Evolutionary conservation across 2,329 filamentous ascomycete genomes (phyloP).

Genomic region (Neonectria ditissima): DNA sequence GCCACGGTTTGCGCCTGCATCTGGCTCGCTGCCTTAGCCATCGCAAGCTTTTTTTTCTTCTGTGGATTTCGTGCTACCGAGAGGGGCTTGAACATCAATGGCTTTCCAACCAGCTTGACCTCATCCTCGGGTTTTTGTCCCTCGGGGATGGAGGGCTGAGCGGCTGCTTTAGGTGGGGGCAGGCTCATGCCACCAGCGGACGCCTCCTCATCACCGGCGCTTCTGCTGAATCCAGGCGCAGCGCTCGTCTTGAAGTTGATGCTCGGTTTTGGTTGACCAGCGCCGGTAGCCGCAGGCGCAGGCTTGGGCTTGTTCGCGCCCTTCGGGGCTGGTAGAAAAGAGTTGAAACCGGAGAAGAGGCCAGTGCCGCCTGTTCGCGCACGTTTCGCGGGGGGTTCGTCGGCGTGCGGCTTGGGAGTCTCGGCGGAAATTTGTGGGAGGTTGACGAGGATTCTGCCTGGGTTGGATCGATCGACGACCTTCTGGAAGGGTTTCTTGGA

Average conservation of each 20-base stretch:
- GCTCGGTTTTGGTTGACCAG: constrained; percentile 36
- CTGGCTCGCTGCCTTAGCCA: constrained; percentile 26
- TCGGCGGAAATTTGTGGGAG: constrained; percentile 69
- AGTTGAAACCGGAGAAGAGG: constrained; percentile 84
- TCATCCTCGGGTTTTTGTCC: constrained; percentile 71
- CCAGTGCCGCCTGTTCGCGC: constrained; percentile 68
- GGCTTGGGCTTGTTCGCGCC: constrained; percentile 54
- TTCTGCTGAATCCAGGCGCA: constrained; percentile 82
- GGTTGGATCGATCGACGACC: constrained; percentile 83
- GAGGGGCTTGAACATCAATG: constrained; percentile 88
- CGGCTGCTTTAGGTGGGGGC: constrained; percentile 56
- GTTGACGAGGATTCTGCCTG: constrained; percentile 85
- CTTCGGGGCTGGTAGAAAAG: constrained; percentile 88
- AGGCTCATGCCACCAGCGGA: constrained; percentile 47
- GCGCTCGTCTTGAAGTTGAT: constrained; percentile 85
- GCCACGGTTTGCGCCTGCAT: constrained; percentile 28
- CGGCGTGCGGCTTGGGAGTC: constrained; percentile 45
- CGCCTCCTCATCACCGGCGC: constrained; percentile 46
- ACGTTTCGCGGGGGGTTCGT: constrained; percentile 75
- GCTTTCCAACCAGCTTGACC: constrained; percentile 79
- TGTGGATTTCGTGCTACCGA: constrained; percentile 82
- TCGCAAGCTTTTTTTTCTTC: constrained; percentile 70
- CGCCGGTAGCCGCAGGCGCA: constrained; percentile 47
- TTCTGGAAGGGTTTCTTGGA: constrained; percentile 78
- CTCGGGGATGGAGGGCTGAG: constrained; percentile 63